A percentile compares a stretch with the other conserved stretches of the same genome.
Evolutionary conservation across 1,284 basidiomycete genomes (phyloP).

Genomic region (Gymnopus androsaceus): DNA sequence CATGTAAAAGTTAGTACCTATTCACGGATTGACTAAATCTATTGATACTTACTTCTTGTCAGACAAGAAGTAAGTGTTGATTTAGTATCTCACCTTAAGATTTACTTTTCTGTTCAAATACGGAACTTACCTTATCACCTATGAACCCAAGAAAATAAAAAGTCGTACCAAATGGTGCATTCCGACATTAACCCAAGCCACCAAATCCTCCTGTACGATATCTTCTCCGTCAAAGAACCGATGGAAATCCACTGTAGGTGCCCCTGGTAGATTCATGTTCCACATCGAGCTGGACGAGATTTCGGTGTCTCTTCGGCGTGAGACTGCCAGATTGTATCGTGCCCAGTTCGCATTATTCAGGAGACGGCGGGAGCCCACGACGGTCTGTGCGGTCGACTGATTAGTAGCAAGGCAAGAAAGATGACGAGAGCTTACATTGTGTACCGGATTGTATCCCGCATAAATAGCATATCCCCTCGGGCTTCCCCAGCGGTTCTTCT

Average conservation of each 20-base stretch:
- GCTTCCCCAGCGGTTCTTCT: slow-evolving; percentile 57
- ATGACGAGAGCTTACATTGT: slow-evolving; percentile 40
- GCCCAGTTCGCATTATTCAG: slow-evolving; percentile 67
- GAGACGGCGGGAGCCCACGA: slow-evolving; percentile 58
- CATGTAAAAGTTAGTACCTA: too few relatives aligned
- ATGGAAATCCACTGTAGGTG: slow-evolving; percentile 61
- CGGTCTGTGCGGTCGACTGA: slow-evolving; percentile 34
- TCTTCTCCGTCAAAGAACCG: slow-evolving; percentile 66
- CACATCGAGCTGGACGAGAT: slow-evolving; percentile 56
- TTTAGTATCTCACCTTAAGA: too few relatives aligned
- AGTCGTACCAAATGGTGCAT: slow-evolving; percentile 47
- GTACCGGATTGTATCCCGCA: slow-evolving; percentile 53
- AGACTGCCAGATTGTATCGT: slow-evolving; percentile 62
- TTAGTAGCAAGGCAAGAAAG: background rate
- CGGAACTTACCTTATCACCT: too few relatives aligned
- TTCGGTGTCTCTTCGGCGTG: slow-evolving; percentile 60
- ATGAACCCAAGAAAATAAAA: too few relatives aligned
- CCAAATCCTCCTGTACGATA: slow-evolving; percentile 60
- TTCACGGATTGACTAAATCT: too few relatives aligned
- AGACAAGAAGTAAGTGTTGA: too few relatives aligned
- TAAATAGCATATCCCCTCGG: slow-evolving; percentile 59
- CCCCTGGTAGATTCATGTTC: slow-evolving; percentile 64
- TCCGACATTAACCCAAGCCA: slow-evolving; percentile 68
- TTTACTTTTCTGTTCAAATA: too few relatives aligned
- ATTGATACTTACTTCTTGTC: too few relatives aligned